phyloP scores from a whole-genome alignment of 768 basidiomycete genomes.

The Boletus barrowsii region DNA sequence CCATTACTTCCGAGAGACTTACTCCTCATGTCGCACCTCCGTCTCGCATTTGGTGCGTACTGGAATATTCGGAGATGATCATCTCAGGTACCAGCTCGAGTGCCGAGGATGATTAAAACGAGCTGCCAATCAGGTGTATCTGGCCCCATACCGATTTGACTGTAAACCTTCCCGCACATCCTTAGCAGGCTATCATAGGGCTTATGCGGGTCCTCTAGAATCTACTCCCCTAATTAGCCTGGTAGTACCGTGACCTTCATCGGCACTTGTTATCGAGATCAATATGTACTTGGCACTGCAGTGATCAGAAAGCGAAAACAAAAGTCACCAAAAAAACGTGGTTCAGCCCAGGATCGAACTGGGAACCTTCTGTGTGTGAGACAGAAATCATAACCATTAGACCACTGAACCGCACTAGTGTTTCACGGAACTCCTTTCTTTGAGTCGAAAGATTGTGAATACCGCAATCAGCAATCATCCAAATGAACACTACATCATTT shows the following conservation, averaged over 20 bases:
- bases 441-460: too few relatives aligned
- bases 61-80: neutral
- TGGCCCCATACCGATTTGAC: neutral
- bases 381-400: constrained; percentile 51
- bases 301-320: too few relatives aligned
- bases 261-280: too few relatives aligned
- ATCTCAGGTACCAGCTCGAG: neutral
- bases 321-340: too few relatives aligned
- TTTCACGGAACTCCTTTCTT: too few relatives aligned
- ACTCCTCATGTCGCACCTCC: neutral
- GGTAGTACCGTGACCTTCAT: too few relatives aligned
- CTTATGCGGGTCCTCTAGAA: too few relatives aligned
- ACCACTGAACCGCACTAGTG: constrained; percentile 35
- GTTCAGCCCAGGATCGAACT: constrained; percentile 46
- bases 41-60: neutral
- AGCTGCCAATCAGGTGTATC: neutral
- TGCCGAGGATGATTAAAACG: too few relatives aligned
- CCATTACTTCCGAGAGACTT: neutral
- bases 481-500: constrained; percentile 13
- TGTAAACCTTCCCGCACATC: neutral
- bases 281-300: too few relatives aligned
- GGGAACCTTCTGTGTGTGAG: constrained; percentile 50
- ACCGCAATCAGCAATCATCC: neutral
- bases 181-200: too few relatives aligned
- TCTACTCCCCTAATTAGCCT: too few relatives aligned